Base-by-base conservation (phyloP, 306 rosid genomes). In the Fragaria iinumae region DNA sequence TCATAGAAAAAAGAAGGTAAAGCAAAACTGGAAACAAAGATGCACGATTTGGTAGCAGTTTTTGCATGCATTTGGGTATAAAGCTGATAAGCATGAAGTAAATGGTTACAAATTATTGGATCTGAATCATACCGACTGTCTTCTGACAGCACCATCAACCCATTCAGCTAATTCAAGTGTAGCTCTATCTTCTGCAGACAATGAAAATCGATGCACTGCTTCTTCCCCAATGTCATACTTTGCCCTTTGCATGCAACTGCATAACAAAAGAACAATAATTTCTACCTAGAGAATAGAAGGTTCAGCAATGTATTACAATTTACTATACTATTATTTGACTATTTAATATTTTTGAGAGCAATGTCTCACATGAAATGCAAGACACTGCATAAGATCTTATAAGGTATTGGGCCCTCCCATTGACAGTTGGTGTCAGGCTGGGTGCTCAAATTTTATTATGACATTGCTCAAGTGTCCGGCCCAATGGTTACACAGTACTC, bases 81-180 rank as follows among this genome's bases (percentile, higher is more conserved):
- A 29, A 29, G 63, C 45, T 29, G 60, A 80, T 65, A 83, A 76
- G 71, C 62, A 72, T 73, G 63, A 78, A 81, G 68, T 56, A 74
- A 82, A 64, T 18, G 44, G 49, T 80, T 57, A 34, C 72, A 74
- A 68, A 52, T 80, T 25, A 62, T 81, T 65, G 45, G 84, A 83
- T 77, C 39, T 16, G 80, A 80, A 83, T 79, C 93, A 82, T 92
- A 95, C 96, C 57, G 93, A 90, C 82, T 87, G 62, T 87, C 74
- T 86, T 86, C 83, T 88, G 89, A 90, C 90, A 80, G 98, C 95
- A 79, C 89, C 74, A 76, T 95, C 98, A 63, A 95, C 97, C 98
- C 98, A 95, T 84, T 95, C 98, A 74, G 95, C 97, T 87, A 95
- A 88, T 85, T 92, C 98, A 39, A 95, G 95, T 72, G 98, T 95